Evolutionary conservation across 2,329 filamentous ascomycete species (phyloP).

Genomic region (Phyllosticta ampelicida): DNA sequence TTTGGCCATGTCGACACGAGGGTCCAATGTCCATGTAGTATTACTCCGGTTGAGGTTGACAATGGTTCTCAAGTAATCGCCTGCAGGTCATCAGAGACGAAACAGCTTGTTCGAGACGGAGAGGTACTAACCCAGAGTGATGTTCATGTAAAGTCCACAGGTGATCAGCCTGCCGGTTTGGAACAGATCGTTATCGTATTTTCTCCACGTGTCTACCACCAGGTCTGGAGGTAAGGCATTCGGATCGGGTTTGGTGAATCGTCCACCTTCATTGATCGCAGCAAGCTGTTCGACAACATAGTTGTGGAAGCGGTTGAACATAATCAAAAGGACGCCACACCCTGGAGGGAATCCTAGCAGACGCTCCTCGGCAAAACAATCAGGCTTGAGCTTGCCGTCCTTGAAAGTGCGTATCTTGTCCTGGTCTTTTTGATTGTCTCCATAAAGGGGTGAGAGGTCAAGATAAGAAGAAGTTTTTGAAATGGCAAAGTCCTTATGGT

Average conservation of each 20-base stretch:
- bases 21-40: conserved; percentile 71
- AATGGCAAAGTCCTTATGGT: conserved; percentile 48
- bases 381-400: conserved; percentile 55
- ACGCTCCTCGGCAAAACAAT: conserved; percentile 56
- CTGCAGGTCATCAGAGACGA: too few species aligned
- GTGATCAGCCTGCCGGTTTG: conserved; percentile 38
- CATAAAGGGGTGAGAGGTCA: conserved; percentile 61
- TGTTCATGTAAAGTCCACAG: conserved; percentile 45
- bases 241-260: conserved; percentile 55
- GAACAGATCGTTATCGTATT: conserved; percentile 35
- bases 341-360: conserved; percentile 56
- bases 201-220: conserved; percentile 26
- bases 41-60: conserved; percentile 60
- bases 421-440: conserved; percentile 54
- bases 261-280: conserved; percentile 68
- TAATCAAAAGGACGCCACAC: conserved; percentile 53
- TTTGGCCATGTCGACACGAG: conserved; percentile 55
- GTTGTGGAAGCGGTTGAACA: conserved; percentile 71
- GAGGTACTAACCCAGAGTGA: conserved; percentile 67
- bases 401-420: conserved; percentile 53
- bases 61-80: conserved; percentile 46
- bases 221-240: conserved; percentile 20
- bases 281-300: conserved; percentile 67
- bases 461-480: conserved; percentile 63
- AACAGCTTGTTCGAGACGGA: too few species aligned